Base-by-base conservation (phyloP, 225 moss, liverwort and hornwort genomes). In the Polytrichum formosum region DNA sequence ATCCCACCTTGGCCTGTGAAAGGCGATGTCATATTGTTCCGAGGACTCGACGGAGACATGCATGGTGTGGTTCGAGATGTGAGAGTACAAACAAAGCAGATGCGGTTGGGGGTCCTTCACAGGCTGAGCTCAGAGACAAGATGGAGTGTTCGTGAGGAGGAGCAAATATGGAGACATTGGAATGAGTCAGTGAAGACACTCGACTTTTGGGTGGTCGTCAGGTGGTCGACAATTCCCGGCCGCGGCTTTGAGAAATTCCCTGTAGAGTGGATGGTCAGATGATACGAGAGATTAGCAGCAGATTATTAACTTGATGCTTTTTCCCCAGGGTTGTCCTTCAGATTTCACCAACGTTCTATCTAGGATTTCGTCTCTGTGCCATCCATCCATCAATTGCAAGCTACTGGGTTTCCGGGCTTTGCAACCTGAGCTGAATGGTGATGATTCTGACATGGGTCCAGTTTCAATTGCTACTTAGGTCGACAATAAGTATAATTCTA, bases 1-100 rank as follows among this genome's bases (percentile, higher is more conserved):
- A 87, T 87, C 6, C 87, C 87, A 0, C 87, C 87, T 2, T 87
- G 87, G 87, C 87, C 87, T 5, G 87, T 87, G n/a, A 66, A 81
- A 65, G 79, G 84, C 8, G 87, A 87, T 23, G 77, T 87, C 16
- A 81, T 87, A 28, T 68, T 87, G 9, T 64, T 84, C 20, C 81
- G 87, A 9, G 79, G 87, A 1, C 27, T 72, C 0, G 78, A 81
- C 16, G 84, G 87, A 4, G 87, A 87, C 61, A 79, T 79, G 5
- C 81, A 79, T 17, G 84, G 74, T 55, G 84, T 84, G 0, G 87
- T 87, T n/a, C 66, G 87, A 2, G 87, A 84, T n/a, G 83, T 87
- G 1, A 30, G 87, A 5, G 81, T 79, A 59, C 87, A 79, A 16
- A 54, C 81, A 25, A 87, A 87, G 79, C 74, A 77, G 61, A 87